phyloP scores from a whole-genome alignment of 208 protist species.

The Trypanosoma rangeli region DNA sequence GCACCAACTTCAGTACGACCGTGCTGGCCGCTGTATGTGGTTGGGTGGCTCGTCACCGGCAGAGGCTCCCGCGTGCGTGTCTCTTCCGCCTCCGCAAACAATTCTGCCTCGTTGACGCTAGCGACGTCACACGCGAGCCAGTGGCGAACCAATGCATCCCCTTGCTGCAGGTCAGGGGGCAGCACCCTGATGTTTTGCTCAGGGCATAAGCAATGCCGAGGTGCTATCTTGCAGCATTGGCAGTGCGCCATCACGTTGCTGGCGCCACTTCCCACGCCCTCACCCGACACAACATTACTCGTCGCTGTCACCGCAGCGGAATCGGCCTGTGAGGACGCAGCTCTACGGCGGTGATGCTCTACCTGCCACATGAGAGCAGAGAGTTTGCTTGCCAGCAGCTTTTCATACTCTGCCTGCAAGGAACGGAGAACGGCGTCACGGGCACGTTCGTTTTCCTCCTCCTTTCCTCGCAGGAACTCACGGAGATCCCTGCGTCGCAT shows the following conservation, averaged over 20 bases:
- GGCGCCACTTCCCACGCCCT: too few species aligned
- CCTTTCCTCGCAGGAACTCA: slow-evolving; percentile 4
- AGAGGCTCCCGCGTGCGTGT: neutral
- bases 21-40: neutral
- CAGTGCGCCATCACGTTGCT: too few species aligned
- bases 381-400: slow-evolving; percentile 10
- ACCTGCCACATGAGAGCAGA: neutral
- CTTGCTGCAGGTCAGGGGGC: too few species aligned
- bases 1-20: neutral
- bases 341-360: neutral
- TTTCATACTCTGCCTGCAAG: slow-evolving; percentile 3
- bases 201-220: too few species aligned
- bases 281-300: too few species aligned
- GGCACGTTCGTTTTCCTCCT: slow-evolving; percentile 12
- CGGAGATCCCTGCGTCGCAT: neutral
- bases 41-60: neutral
- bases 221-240: too few species aligned
- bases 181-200: too few species aligned
- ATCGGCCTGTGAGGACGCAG: neutral
- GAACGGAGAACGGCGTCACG: slow-evolving; percentile 1
- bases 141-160: too few species aligned
- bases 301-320: too few species aligned
- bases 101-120: too few species aligned
- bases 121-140: too few species aligned
- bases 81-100: too few species aligned